Conservation (phyloP, 2,329 filamentous ascomycete species). For the Akanthomyces uredinophilus region DNA sequence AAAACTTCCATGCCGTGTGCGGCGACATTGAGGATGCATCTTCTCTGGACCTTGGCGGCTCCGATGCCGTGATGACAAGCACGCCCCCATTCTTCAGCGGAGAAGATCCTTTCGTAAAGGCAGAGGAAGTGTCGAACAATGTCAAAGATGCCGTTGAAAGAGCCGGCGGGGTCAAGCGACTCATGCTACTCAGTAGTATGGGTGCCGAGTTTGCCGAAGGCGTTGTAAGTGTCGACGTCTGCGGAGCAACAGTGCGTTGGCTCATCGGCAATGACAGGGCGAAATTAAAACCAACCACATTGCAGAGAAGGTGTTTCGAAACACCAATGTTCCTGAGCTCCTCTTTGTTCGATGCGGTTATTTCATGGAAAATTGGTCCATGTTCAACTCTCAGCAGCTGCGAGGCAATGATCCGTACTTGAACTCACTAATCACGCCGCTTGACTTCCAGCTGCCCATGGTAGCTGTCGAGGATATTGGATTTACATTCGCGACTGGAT, state of each 20-base stretch:
- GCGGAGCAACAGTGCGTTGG: too few species aligned
- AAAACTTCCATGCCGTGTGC: conserved; percentile 21
- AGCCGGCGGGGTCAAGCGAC: conserved; percentile 22
- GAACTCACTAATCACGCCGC: conserved; percentile 29
- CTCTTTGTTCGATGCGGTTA: conserved; percentile 30
- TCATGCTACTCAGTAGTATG: conserved; percentile 28
- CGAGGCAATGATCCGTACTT: conserved; percentile 25
- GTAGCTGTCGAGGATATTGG: conserved; percentile 25
- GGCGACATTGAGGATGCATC: conserved; percentile 21
- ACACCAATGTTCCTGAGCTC: conserved; percentile 20
- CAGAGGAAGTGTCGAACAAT: conserved; percentile 17
- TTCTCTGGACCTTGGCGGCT: conserved; percentile 21
- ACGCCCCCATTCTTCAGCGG: conserved; percentile 21
- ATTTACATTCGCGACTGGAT: conserved; percentile 21
- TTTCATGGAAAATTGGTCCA: conserved; percentile 37
- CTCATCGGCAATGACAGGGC: conserved; percentile 23
- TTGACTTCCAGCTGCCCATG: conserved; percentile 30
- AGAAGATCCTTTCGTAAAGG: conserved; percentile 14
- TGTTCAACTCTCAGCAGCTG: conserved; percentile 22
- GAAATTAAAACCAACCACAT: conserved; percentile 33
- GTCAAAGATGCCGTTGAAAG: conserved; percentile 25
- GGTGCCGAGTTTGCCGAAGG: conserved; percentile 30
- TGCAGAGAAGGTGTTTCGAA: conserved; percentile 25
- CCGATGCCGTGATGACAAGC: conserved; percentile 21
- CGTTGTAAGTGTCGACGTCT: conserved; percentile 22